Conservation (phyloP, 1,284 basidiomycete species). For the Trichosporon coremiiforme region DNA sequence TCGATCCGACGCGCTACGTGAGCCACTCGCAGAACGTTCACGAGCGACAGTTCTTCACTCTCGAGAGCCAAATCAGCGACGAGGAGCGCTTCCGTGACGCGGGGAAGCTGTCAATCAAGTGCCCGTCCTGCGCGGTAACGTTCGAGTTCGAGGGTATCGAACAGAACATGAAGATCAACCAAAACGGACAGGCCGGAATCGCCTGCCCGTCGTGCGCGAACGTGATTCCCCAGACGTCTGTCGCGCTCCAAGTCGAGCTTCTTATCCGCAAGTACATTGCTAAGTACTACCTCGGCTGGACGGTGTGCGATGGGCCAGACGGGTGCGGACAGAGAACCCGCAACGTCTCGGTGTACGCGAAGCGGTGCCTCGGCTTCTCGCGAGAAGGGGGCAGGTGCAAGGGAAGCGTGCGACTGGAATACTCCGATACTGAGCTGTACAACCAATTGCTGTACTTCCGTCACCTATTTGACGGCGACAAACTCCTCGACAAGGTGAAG, state of each 20-base stretch:
- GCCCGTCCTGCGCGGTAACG: constrained; percentile 69
- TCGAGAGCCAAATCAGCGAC: constrained; percentile 90
- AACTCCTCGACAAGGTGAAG: constrained; percentile 62
- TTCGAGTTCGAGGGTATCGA: constrained; percentile 67
- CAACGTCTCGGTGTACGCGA: constrained; percentile 85
- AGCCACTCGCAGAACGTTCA: constrained; percentile 60
- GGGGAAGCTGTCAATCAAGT: constrained; percentile 70
- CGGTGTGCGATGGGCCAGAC: constrained; percentile 75
- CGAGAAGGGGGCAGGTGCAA: constrained; percentile 62
- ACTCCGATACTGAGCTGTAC: constrained; percentile 78
- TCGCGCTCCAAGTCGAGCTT: constrained; percentile 81
- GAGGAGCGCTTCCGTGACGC: constrained; percentile 79
- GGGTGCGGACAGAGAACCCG: constrained; percentile 82
- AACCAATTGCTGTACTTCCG: constrained; percentile 81
- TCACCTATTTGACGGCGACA: constrained; percentile 73
- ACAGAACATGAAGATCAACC: constrained; percentile 23
- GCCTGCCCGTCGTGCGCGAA: constrained; percentile 64
- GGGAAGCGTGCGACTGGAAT: constrained; percentile 75
- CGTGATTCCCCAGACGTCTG: constrained; percentile 63
- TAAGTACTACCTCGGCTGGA: constrained; percentile 87
- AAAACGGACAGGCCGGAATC: constrained; percentile 60
- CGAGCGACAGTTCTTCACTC: constrained; percentile 72
- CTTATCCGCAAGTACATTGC: constrained; percentile 77
- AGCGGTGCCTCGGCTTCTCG: constrained; percentile 66
- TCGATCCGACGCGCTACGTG: constrained; percentile 81